Conservation (phyloP, 106 monocot species). For the Dioscorea alata region DNA sequence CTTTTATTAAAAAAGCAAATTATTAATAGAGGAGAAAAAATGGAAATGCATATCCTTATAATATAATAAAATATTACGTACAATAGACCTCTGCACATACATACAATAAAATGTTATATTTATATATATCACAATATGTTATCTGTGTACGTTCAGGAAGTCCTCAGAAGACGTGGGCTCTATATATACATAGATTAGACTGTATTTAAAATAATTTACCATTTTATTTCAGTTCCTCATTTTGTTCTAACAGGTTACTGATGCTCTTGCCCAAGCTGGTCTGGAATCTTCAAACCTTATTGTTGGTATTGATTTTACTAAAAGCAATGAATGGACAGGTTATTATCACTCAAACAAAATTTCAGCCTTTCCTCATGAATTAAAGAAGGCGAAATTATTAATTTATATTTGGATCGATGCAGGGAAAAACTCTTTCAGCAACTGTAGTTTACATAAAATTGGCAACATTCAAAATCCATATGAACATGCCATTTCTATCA, state of each 20-base stretch:
- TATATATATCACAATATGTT: no score
- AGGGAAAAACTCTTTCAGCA: constrained; percentile 78
- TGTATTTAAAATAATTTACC: background rate
- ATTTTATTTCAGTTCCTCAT: background rate
- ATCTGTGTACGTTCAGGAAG: no score
- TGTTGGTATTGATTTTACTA: constrained; percentile 94
- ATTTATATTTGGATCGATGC: constrained; percentile 18
- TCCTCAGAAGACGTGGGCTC: no score
- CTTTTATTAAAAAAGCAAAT: no score
- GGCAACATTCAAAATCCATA: constrained; percentile 71
- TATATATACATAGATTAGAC: no score
- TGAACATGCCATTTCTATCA: constrained; percentile 91
- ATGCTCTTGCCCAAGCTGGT: constrained; percentile 80
- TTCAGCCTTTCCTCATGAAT: background rate
- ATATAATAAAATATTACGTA: no score
- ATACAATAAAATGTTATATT: no score
- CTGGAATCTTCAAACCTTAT: constrained; percentile 85
- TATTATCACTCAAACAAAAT: constrained; percentile 6
- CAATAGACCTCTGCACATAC: no score
- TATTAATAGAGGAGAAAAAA: no score
- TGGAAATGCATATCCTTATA: no score
- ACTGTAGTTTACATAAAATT: constrained; percentile 69
- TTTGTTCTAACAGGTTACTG: constrained; percentile 59
- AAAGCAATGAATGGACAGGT: constrained; percentile 99
- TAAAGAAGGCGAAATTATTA: background rate